Conservation (phyloP, 2,329 filamentous ascomycete species). For the Trichoderma koningii region DNA sequence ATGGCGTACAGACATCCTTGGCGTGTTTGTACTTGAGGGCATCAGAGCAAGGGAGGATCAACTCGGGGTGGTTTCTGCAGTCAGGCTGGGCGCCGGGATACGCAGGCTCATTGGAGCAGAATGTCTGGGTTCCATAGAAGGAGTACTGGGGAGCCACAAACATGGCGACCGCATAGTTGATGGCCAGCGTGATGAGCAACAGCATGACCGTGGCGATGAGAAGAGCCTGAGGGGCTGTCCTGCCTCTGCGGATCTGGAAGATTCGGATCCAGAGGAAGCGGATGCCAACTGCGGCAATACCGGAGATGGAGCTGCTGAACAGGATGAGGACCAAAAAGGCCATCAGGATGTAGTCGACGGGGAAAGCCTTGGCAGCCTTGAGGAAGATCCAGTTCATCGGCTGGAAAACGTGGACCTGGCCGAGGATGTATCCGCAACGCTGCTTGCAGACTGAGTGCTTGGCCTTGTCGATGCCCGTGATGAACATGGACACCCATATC, state of each 20-base stretch:
- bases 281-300: constrained; percentile 84
- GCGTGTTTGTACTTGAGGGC: constrained; percentile 69
- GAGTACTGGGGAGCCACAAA: constrained; percentile 94
- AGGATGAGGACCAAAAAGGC: constrained; percentile 81
- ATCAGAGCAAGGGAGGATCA: constrained; percentile 83
- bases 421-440: constrained; percentile 89
- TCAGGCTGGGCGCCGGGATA: constrained; percentile 69
- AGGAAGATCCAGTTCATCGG: constrained; percentile 85
- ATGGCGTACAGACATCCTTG: constrained; percentile 82
- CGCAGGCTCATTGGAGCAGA: constrained; percentile 73
- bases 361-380: constrained; percentile 78
- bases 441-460: constrained; percentile 92
- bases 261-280: constrained; percentile 94
- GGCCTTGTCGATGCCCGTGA: constrained; percentile 94
- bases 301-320: constrained; percentile 84
- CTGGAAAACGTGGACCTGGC: constrained; percentile 86
- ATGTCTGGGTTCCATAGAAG: constrained; percentile 91
- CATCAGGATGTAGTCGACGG: constrained; percentile 89
- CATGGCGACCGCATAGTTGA: constrained; percentile 92
- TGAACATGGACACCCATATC: constrained; percentile 88
- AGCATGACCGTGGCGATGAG: constrained; percentile 89
- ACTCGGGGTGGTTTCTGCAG: constrained; percentile 69
- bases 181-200: constrained; percentile 82
- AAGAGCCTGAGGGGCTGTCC: constrained; percentile 88
- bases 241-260: constrained; percentile 85